Conservation (phyloP, 345 rosid genomes). For the Citrus cavaleriei region DNA sequence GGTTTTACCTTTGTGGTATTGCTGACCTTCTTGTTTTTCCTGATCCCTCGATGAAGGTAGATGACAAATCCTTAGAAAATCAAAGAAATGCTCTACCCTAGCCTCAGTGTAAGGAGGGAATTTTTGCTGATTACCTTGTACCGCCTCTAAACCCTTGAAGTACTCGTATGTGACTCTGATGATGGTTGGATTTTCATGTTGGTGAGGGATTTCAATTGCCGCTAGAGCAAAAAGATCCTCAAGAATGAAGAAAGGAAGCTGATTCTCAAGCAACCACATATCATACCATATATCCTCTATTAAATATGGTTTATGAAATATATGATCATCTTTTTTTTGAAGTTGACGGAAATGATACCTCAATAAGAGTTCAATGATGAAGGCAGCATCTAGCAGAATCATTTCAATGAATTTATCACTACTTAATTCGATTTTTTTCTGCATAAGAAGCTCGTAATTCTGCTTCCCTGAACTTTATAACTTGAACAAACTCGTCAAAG, state of each 20-base stretch:
- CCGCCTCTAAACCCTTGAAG: background rate
- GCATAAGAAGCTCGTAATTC: slow-evolving; percentile 5
- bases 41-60: background rate
- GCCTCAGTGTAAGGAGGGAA: background rate
- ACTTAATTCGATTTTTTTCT: background rate
- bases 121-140: background rate
- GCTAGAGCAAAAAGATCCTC: background rate
- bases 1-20: background rate
- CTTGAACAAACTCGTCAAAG: background rate
- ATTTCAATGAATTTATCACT: slow-evolving; percentile 1
- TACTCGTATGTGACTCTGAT: background rate
- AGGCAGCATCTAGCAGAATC: slow-evolving; percentile 8
- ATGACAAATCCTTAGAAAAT: slow-evolving; percentile 1
- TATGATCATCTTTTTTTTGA: background rate
- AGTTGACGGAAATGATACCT: background rate
- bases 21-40: background rate
- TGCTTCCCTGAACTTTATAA: background rate
- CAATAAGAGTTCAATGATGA: slow-evolving; percentile 1
- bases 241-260: slow-evolving; percentile 8
- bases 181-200: background rate
- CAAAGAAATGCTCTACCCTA: background rate
- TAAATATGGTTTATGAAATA: background rate
- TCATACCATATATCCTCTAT: background rate
- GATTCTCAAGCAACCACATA: slow-evolving; percentile 14
- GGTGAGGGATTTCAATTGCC: background rate